Conservation (phyloP, 1,139 yeast species). For the Eremothecium cymbalariae region DNA sequence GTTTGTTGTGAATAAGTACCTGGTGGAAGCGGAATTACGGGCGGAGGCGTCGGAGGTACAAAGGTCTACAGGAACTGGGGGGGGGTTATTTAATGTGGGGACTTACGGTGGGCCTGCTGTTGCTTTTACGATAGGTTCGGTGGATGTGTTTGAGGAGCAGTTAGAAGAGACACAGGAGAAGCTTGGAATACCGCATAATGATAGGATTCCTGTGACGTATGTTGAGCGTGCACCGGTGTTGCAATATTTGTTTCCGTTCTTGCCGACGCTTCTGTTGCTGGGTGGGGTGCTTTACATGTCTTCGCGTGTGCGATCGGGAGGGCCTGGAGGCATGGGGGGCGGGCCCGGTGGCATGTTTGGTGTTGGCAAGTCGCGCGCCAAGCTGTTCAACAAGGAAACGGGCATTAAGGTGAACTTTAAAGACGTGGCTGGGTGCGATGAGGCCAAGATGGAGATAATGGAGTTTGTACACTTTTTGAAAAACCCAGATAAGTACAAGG, state of each 20-base stretch:
- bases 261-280: constrained; percentile 76
- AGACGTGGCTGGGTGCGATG: constrained; percentile 96
- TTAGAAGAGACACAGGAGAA: constrained; percentile 68
- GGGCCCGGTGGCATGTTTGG: constrained; percentile 52
- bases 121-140: constrained; percentile 79
- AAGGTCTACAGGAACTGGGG: background rate
- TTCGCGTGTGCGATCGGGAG: constrained; percentile 38
- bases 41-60: constrained; percentile 39
- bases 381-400: constrained; percentile 83
- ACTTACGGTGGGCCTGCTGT: constrained; percentile 30
- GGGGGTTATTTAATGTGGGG: constrained; percentile 9
- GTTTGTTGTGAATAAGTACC: constrained; percentile 64
- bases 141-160: constrained; percentile 83
- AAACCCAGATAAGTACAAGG: constrained; percentile 81
- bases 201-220: constrained; percentile 79
- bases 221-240: constrained; percentile 58
- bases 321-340: constrained; percentile 43
- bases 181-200: constrained; percentile 51
- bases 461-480: constrained; percentile 91
- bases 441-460: constrained; percentile 97
- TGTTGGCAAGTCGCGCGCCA: constrained; percentile 82
- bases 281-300: constrained; percentile 82
- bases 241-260: constrained; percentile 58
- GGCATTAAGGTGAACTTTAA: constrained; percentile 81
- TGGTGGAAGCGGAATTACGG: constrained; percentile 72